Percentiles rank a stretch among this genome's conserved stretches.
Evolutionary conservation across 1,284 basidiomycete genomes (phyloP).

Genomic region (Bjerkandera adusta): DNA sequence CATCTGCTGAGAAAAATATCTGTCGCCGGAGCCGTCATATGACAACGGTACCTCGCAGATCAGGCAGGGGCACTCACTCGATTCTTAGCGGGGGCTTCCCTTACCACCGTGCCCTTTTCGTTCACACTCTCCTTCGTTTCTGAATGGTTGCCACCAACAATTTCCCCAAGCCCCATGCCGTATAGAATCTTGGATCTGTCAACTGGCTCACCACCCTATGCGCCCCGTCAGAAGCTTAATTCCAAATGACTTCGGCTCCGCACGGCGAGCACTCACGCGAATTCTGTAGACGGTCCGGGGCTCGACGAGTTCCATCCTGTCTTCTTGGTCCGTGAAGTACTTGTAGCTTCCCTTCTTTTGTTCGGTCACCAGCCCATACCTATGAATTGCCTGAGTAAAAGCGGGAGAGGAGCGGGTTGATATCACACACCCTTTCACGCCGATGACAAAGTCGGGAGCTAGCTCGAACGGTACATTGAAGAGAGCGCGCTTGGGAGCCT

Average conservation of each 20-base stretch:
- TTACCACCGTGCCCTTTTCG: slow-evolving; percentile 25
- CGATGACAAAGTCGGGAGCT: slow-evolving; percentile 81
- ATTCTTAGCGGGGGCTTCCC: slow-evolving; percentile 47
- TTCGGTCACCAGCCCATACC: slow-evolving; percentile 84
- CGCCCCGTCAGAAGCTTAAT: slow-evolving; percentile 32
- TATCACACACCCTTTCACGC: slow-evolving; percentile 79
- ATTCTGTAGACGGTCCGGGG: slow-evolving; percentile 48
- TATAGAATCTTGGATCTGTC: slow-evolving; percentile 57
- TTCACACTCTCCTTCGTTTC: slow-evolving; percentile 41
- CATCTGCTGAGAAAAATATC: slow-evolving; percentile 79
- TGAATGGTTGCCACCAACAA: slow-evolving; percentile 37
- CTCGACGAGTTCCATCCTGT: slow-evolving; percentile 72
- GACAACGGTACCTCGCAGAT: not conserved
- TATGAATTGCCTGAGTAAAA: slow-evolving; percentile 30
- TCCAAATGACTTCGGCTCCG: slow-evolving; percentile 13
- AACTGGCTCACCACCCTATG: slow-evolving; percentile 37
- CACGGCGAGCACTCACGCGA: not conserved
- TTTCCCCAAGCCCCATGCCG: slow-evolving; percentile 57
- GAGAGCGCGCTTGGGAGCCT: slow-evolving; percentile 85
- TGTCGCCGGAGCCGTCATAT: slow-evolving; percentile 11
- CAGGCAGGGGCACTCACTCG: slow-evolving; percentile 40
- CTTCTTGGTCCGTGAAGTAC: slow-evolving; percentile 79
- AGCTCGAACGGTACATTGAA: slow-evolving; percentile 85
- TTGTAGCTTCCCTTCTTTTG: slow-evolving; percentile 80
- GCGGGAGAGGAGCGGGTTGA: not conserved